Evolutionary conservation across 2,329 filamentous ascomycete genomes (phyloP), one percentile per base, ranked within the genome.

Genomic region (Sarocladium strictum): DNA sequence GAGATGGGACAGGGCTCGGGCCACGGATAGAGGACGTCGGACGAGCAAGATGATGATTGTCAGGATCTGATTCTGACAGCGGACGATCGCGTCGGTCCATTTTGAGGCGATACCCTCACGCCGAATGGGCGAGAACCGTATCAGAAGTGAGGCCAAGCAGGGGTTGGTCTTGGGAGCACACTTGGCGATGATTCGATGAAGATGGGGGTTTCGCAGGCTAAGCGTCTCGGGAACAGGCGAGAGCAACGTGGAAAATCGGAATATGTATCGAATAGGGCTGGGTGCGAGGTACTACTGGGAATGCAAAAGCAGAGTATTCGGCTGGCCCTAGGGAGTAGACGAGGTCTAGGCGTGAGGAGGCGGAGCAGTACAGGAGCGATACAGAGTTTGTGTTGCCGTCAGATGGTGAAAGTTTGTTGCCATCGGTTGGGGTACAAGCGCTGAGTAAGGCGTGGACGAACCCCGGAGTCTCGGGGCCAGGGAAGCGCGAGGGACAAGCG

Each of bases 51-150:
- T 33, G 17, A 12, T 33, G 47, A 10, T 51, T 5, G 14, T 27
- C 43, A 23, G 23, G 21, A 27, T 47, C 19, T n/a, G 43, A 27
- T 17, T 26, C 47, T 33, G 47, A 32, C 19, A 19, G 26, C 15
- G 47, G 47, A 33, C 47, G 27, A 23, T 51, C 27, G 24, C 23
- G 26, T 21, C 27, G 26, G 29, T 51, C 47, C 47, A 51, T 51
- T 7, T 32, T 23, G 47, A 17, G 12, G 27, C n/a, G n/a, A 12
- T n/a, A 29, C 47, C 47, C 29, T 32, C 27, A 49, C 23, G 43
- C 24, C 26, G 23, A 17, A 19, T 17, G 7, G 19, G 24, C 47
- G 17, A 27, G 17, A 32, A n/a, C 29, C 12, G 7, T 32, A 12
- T 32, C 6, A 32, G 29, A 7, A 32, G 6, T 32, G n/a, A 7